Evolutionary conservation across 2,329 filamentous ascomycete genomes (phyloP).

Genomic region (Alternaria sp.): DNA sequence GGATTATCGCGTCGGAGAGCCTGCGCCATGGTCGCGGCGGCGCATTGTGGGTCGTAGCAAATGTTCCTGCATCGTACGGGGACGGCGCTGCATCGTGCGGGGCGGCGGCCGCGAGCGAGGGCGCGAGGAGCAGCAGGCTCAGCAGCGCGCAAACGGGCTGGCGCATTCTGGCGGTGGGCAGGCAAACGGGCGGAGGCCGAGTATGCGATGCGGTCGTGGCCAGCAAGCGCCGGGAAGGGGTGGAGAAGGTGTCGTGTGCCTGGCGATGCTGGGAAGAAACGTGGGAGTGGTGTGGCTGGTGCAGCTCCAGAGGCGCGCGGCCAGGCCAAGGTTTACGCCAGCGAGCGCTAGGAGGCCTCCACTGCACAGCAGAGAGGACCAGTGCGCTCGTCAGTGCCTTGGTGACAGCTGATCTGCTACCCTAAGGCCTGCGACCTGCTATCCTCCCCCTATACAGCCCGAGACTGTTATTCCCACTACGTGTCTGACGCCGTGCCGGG

Average conservation of each 20-base stretch:
- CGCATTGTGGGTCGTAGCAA: constrained; percentile 20
- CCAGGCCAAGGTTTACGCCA: background rate
- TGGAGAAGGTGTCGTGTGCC: constrained; percentile 8
- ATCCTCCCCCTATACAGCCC: constrained; percentile 5
- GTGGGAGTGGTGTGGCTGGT: constrained; percentile 16
- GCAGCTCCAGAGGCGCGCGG: background rate
- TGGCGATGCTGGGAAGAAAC: constrained; percentile 6
- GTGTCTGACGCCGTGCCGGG: constrained; percentile 1
- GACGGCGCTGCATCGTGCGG: constrained; percentile 33
- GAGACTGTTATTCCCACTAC: background rate
- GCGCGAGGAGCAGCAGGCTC: constrained; percentile 40
- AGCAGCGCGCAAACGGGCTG: constrained; percentile 33
- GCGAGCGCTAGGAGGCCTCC: constrained; percentile 9
- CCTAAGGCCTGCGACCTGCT: constrained; percentile 7
- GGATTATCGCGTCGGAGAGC: constrained; percentile 46
- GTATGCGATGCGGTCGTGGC: background rate
- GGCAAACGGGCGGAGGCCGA: background rate
- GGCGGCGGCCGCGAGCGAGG: constrained; percentile 38
- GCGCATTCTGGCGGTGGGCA: constrained; percentile 33
- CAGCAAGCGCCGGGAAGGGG: constrained; percentile 1
- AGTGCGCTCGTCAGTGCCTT: constrained; percentile 15
- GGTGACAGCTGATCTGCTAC: constrained; percentile 4
- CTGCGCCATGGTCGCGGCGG: constrained; percentile 44
- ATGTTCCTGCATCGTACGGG: constrained; percentile 16
- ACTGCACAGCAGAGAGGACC: constrained; percentile 15